Evolutionary conservation across 148 eudicot species (phyloP).

Genomic region (Rhododendron williamsianum): DNA sequence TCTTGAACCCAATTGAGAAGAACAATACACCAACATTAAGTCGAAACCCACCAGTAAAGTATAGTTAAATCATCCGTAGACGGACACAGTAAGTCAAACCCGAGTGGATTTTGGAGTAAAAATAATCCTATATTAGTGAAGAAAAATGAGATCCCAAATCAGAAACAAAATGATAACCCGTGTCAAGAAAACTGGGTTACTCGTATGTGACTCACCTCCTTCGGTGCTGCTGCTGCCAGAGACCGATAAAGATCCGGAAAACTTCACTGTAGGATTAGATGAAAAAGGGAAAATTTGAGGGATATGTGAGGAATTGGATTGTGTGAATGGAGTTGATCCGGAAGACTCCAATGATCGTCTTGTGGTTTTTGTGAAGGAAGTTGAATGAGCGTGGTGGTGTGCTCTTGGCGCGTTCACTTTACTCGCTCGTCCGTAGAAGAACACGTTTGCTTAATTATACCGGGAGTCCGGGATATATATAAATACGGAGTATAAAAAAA

Average conservation of each 20-base stretch:
- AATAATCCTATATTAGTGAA: not conserved
- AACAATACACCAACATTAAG: not conserved
- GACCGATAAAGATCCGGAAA: not conserved
- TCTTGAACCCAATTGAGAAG: not conserved
- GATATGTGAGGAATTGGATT: not conserved
- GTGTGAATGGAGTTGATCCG: not conserved
- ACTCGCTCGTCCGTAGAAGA: not conserved
- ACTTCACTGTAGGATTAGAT: not conserved
- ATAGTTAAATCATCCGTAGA: not conserved
- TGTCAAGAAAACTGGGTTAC: not conserved
- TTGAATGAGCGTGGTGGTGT: not conserved
- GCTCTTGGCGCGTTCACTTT: not conserved
- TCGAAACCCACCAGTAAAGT: no score
- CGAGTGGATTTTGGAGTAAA: not conserved
- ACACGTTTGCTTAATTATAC: not conserved
- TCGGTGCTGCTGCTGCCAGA: not conserved
- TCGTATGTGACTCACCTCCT: not conserved
- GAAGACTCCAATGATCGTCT: not conserved
- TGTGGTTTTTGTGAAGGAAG: not conserved
- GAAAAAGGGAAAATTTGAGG: not conserved
- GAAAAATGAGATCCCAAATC: not conserved
- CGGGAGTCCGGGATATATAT: no score
- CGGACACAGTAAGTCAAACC: not conserved
- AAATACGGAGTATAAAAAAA: no score
- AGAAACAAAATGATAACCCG: not conserved